Base-by-base conservation (phyloP, 1,139 yeast species). In the Candida sanyaensis region DNA sequence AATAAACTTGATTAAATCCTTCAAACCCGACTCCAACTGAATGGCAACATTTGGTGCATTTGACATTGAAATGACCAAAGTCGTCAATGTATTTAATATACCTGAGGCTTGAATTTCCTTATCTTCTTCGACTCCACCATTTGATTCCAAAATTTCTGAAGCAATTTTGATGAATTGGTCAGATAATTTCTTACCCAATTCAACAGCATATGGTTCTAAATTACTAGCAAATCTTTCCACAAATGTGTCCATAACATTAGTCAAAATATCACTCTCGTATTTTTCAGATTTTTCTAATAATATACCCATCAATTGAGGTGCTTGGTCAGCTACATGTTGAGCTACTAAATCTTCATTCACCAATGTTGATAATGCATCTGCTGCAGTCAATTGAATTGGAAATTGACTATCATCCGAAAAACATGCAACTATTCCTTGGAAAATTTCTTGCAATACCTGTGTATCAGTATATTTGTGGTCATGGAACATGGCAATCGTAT, bases 81-180 rank as follows among this genome's bases (percentile, higher is more conserved):
- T 77, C 5, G 77, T 69, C 48, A 81, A 67, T 11, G 84, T 80
- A 52, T 69, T 71, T 54, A 81, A 64, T 11, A 80, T 68, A 40
- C 83, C 83, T 11, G 73, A 64, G 2, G 81, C 81, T 61, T 79
- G 84, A 54, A 71, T 75, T 57, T 79, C 84, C 58, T 78, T 78
- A 48, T 75, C 80, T 13, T 63, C 55, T 42, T 76, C 80, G 27
- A 53, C 59, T 38, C 54, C 55, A 42, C 63, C 63, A 27, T 56
- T 56, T 27, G 60, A 63, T 21, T 70, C 74, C 50, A 78, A 62
- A 30, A 79, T 60, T 37, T 78, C 83, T 46, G 68, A 60, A 2
- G 81, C 81, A 44, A 77, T 55, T 34, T 62, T 64, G 38, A 76
- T 53, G 55, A 80, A 80, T 55, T 80, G 83, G 31, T 73, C 73